phyloP scores from a whole-genome alignment of 1,284 basidiomycete species.

The Sporisorium sorghi region DNA sequence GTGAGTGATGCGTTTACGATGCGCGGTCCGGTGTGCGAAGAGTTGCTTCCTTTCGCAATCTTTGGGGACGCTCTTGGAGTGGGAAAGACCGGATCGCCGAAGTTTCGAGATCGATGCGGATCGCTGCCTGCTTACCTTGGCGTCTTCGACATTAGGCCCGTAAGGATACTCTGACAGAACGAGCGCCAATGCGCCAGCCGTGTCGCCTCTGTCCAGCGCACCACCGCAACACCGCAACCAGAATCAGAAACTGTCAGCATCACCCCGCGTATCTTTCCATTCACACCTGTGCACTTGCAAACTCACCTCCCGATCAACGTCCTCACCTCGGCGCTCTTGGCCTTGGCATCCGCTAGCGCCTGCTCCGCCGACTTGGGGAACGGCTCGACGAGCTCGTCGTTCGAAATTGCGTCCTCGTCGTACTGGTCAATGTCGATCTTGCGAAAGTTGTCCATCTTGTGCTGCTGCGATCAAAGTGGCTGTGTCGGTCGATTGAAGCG shows the following conservation, averaged over 20 bases:
- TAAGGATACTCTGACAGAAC: constrained; percentile 61
- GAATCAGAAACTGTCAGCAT: neutral
- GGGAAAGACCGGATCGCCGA: neutral
- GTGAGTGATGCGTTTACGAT: neutral
- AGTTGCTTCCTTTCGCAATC: neutral
- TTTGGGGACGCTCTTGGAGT: neutral
- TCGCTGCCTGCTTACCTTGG: constrained; percentile 52
- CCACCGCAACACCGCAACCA: neutral
- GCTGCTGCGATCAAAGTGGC: neutral
- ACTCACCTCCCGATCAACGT: constrained; percentile 71
- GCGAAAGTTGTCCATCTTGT: constrained; percentile 75
- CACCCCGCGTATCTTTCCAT: too few relatives aligned
- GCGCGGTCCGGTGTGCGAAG: neutral
- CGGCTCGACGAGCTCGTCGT: constrained; percentile 81
- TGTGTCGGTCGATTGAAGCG: neutral
- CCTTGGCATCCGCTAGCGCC: constrained; percentile 80
- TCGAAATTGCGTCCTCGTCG: constrained; percentile 89
- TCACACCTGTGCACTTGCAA: too few relatives aligned
- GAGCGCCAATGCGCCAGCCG: constrained; percentile 54
- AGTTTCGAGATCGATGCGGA: neutral
- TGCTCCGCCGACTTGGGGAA: constrained; percentile 84
- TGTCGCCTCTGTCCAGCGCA: constrained; percentile 54
- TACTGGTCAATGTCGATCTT: constrained; percentile 94
- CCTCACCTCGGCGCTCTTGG: constrained; percentile 80
- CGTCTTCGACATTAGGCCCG: constrained; percentile 57